Base-by-base conservation (phyloP, 2,329 filamentous ascomycete genomes). In the Cladophialophora chaetospira region DNA sequence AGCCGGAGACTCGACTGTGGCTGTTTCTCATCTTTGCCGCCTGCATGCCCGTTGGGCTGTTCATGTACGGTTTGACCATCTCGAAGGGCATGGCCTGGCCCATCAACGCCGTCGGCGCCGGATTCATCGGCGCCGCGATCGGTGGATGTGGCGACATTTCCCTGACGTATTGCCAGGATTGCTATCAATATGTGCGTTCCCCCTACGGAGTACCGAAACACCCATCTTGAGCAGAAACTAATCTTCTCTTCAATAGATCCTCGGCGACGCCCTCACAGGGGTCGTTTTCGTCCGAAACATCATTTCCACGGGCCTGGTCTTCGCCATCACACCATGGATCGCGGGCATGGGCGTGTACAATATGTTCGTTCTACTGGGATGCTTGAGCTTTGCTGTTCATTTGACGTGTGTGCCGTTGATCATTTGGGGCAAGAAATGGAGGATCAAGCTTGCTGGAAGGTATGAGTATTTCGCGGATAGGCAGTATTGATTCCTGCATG, bases 1-100 rank as follows among this genome's bases (percentile, higher is more conserved):
- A 80, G 64, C 75, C 77, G 1, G 78, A 80, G 64, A 79, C 79
- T 71, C 71, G 77, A 2, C 68, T 79, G 4, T 75, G 71, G 71
- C 55, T 74, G 26, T 67, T 70, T 52, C 62, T 74, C 45, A 64
- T 67, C 35, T 64, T 73, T 40, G 57, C 71, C 43, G 47, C 67
- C 51, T 52, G 71, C 63, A 43, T 73, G 59, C 67, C 70, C 49
- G 58, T 61, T 51, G 66, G 71, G 40, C 48, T 76, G 50, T 68
- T 78, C 57, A 64, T 75, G 68, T 78, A 74, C 58, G 76, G 73
- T 0, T 65, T 71, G 45, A 68, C 66, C 1, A 52, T 72, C 8
- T 65, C 67, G 21, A 66, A 74, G 56, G 62, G 62, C 17, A 60
- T 62, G 57, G 66, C 75, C 5, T 70, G 68, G 68, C 57, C 59